Evolutionary conservation across 306 rosid genomes (phyloP).

Genomic region (Phaseolus lunatus): DNA sequence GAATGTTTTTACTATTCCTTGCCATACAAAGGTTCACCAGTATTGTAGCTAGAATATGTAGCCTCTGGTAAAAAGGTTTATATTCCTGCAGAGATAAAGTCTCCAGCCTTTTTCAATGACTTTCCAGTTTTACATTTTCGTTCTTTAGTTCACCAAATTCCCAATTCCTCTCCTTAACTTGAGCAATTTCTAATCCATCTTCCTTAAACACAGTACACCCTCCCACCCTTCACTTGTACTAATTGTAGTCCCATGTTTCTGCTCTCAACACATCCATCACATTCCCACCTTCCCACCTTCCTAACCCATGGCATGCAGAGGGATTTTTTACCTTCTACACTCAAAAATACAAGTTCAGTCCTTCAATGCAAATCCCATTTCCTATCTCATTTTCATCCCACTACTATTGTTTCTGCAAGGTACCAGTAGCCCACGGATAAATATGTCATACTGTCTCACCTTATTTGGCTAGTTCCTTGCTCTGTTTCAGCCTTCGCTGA

Average conservation of each 20-base stretch:
- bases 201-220: not conserved
- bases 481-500: not conserved
- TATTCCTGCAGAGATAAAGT: not conserved
- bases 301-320: not conserved
- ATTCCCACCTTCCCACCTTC: not conserved
- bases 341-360: too few species aligned
- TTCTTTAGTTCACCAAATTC: too few species aligned
- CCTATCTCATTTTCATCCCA: not conserved
- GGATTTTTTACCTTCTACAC: too few species aligned
- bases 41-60: not conserved
- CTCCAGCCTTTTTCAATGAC: not conserved
- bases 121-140: not conserved
- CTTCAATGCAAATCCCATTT: not conserved
- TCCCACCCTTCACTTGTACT: too few species aligned
- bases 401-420: not conserved
- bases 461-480: not conserved
- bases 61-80: not conserved
- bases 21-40: not conserved
- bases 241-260: not conserved
- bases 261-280: not conserved
- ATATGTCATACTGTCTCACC: not conserved
- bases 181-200: not conserved
- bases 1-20: not conserved
- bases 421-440: not conserved
- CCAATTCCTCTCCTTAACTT: too few species aligned